Evolutionary conservation across 2,329 filamentous ascomycete species (phyloP), one percentile per base, ranked within the genome.

Genomic region (Penicillium rolfsii): DNA sequence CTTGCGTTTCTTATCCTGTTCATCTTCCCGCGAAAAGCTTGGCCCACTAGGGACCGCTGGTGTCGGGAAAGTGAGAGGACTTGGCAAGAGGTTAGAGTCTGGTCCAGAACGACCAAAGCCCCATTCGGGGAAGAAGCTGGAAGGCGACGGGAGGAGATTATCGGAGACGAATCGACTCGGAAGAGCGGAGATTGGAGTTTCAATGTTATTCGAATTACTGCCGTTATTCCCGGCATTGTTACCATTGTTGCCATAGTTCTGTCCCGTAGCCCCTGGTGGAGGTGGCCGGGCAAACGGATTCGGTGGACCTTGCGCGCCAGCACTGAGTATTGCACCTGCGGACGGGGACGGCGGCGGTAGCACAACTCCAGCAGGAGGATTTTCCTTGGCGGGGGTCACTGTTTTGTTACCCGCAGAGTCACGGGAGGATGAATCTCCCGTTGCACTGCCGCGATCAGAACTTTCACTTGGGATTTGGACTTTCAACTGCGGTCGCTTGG

Each of bases 381-480:
- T 78, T 53, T 84, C 83, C 66, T 82, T 83, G 50, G 87, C 85
- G 3, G 86, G 84, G 6, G 88, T 86, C 1, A 82, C 81, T 45
- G 85, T 84, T 45, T 81, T 83, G 19, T 85, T 82, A 41, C 87
- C 86, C 45, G 85, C 85, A 35, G 89, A 83, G 45, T 84, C 83
- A 76, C 71, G 90, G 81, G 75, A 85, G 74, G 75, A 84, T 2
- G 90, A 91, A 58, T 91, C 91, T 50, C 84, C 91, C 3, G 90
- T 91, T 49, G 87, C 89, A 59, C 88, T 91, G 49, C 84, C 87
- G 48, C 81, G 81, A 68, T 96, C 92, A 9, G 92, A 96, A 43
- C 88, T 87, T 71, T 96, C 95, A 67, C 93, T 94, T 0, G 95
- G 95, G 70, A 99, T 99, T 73, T 97, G 93, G 4, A 99, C 92